Evolutionary conservation across 164 flowering plant genomes (phyloP).

Genomic region (Brasenia schreberi): DNA sequence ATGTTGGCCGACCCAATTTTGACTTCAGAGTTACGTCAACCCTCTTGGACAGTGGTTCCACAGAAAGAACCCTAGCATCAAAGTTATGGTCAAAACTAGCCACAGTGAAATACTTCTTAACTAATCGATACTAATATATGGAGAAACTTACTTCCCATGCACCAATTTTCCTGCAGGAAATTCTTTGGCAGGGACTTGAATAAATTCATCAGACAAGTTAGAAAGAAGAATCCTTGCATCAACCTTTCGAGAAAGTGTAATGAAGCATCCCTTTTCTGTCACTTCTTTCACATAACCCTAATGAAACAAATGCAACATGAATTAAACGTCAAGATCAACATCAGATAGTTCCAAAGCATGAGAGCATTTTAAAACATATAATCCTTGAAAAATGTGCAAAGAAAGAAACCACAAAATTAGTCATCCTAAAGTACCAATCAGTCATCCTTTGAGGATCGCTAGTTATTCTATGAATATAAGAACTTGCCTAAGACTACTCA

Average conservation of each 20-base stretch:
- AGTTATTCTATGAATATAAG: too few species aligned
- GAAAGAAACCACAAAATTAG: too few species aligned
- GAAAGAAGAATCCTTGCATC: slow-evolving; percentile 88
- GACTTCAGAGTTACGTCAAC: slow-evolving; percentile 71
- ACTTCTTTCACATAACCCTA: slow-evolving; percentile 89
- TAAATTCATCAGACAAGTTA: slow-evolving; percentile 62
- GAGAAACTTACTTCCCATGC: slow-evolving; percentile 43
- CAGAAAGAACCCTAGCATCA: slow-evolving; percentile 48
- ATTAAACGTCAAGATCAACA: background rate
- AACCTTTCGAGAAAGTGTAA: slow-evolving; percentile 71
- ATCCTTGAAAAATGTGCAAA: too few species aligned
- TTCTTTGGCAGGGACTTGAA: slow-evolving; percentile 56
- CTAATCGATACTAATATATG: background rate
- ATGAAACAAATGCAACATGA: background rate
- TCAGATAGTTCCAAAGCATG: too few species aligned
- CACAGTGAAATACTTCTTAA: too few species aligned
- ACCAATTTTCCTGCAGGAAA: slow-evolving; percentile 83
- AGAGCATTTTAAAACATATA: too few species aligned
- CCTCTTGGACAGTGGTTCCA: slow-evolving; percentile 79
- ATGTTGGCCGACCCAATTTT: slow-evolving; percentile 7
- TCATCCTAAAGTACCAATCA: too few species aligned
- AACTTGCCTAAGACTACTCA: too few species aligned
- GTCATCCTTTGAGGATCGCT: too few species aligned
- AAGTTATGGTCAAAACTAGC: background rate
- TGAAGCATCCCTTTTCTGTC: slow-evolving; percentile 75